Evolutionary conservation across 352 stramenopile species (phyloP).

Genomic region (Phytophthora kernoviae): DNA sequence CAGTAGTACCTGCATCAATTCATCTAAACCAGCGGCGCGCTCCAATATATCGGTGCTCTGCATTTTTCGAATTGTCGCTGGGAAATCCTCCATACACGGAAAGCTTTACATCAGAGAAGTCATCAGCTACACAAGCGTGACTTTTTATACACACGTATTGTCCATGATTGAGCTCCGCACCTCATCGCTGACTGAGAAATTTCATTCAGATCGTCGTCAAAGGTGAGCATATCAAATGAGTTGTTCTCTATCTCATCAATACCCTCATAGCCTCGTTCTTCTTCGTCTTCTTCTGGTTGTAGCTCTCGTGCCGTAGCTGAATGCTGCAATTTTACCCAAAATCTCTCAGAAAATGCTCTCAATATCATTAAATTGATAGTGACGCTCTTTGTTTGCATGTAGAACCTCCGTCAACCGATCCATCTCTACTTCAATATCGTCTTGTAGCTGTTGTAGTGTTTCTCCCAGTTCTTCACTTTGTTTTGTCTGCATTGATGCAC

Average conservation of each 20-base stretch:
- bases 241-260: slow-evolving; percentile 17
- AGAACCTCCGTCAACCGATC: slow-evolving; percentile 9
- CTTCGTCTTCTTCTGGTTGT: slow-evolving; percentile 9
- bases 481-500: slow-evolving; percentile 7
- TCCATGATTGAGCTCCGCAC: slow-evolving; percentile 14
- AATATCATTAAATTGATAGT: too few relatives aligned
- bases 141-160: neutral
- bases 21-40: slow-evolving; percentile 26
- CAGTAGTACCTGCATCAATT: slow-evolving; percentile 36
- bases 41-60: slow-evolving; percentile 15
- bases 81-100: slow-evolving; percentile 47
- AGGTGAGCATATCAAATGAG: slow-evolving; percentile 47
- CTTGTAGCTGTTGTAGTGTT: slow-evolving; percentile 17
- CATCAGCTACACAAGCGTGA: neutral
- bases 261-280: slow-evolving; percentile 7
- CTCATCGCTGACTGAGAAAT: slow-evolving; percentile 43
- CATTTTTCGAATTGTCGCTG: slow-evolving; percentile 32
- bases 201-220: slow-evolving; percentile 51
- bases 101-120: slow-evolving; percentile 25
- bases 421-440: slow-evolving; percentile 12
- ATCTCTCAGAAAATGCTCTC: slow-evolving; percentile 23
- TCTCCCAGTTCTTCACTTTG: slow-evolving; percentile 14
- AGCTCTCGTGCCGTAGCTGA: slow-evolving; percentile 1
- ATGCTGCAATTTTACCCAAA: slow-evolving; percentile 26
- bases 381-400: slow-evolving; percentile 4